phyloP scores from a whole-genome alignment of 257 asterid genomes.

The Jacaranda mimosifolia region DNA sequence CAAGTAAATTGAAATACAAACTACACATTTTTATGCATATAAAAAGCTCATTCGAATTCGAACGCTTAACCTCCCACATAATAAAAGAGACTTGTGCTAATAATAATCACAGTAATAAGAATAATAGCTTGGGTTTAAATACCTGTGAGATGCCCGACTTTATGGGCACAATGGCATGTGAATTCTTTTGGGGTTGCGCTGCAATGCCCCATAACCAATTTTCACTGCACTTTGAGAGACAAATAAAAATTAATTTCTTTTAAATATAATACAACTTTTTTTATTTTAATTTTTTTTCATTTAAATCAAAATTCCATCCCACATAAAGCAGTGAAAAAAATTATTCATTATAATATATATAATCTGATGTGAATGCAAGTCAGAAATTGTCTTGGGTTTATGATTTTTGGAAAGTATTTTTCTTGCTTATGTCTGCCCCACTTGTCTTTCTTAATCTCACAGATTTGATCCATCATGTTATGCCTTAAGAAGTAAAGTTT shows the following conservation, averaged over 20 bases:
- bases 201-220: neutral
- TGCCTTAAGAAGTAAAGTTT: neutral
- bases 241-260: no score
- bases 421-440: neutral
- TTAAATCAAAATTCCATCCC: no score
- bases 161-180: slow-evolving; percentile 51
- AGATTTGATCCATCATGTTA: neutral
- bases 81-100: no score
- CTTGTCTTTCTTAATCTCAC: neutral
- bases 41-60: no score
- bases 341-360: no score
- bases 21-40: neutral
- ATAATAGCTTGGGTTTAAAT: slow-evolving; percentile 19
- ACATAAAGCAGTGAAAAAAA: neutral
- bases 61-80: no score
- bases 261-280: neutral
- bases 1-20: no score
- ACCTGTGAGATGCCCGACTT: slow-evolving; percentile 53
- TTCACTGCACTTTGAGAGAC: neutral
- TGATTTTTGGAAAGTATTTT: neutral
- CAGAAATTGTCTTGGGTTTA: neutral
- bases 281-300: neutral
- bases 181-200: slow-evolving; percentile 31
- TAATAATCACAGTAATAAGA: neutral
- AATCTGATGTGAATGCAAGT: neutral